These are phyloP conservation scores for Lactifluus volemus DNA, from an alignment of 768 basidiomycete species.

Conservation along the genomic window DNA sequence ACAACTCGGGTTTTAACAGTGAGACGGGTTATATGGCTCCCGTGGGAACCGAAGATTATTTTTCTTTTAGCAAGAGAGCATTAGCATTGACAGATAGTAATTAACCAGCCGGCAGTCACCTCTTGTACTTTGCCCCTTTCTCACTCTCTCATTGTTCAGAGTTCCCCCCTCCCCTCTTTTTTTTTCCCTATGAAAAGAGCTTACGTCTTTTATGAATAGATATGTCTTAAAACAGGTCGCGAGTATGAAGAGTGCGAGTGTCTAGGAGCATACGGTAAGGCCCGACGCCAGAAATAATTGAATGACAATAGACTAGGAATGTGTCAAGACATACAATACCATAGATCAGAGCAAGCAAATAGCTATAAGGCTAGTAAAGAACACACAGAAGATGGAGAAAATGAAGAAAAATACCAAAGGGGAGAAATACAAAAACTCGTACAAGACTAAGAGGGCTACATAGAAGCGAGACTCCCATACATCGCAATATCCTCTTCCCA, in stretches of 20 bases:
- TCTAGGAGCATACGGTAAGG: neutral
- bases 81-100: neutral
- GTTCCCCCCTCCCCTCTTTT: neutral
- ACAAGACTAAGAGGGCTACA: neutral
- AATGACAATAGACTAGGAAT: neutral
- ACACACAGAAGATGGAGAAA: neutral
- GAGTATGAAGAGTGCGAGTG: neutral
- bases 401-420: neutral
- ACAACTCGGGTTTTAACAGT: neutral
- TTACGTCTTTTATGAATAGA: slow-evolving; percentile 11
- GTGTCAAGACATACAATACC: neutral
- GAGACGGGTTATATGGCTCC: neutral
- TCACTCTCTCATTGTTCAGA: neutral
- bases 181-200: neutral
- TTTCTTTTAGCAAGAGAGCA: neutral
- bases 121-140: neutral
- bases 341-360: neutral
- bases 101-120: slow-evolving; percentile 2
- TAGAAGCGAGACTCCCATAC: slow-evolving; percentile 17
- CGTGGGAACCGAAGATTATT: neutral
- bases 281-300: neutral
- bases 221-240: neutral
- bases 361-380: neutral
- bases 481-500: slow-evolving; percentile 20
- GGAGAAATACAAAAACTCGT: neutral